phyloP scores from a whole-genome alignment of 495 filamentous ascomycete species.

The Annulohypoxylon maeteangense region DNA sequence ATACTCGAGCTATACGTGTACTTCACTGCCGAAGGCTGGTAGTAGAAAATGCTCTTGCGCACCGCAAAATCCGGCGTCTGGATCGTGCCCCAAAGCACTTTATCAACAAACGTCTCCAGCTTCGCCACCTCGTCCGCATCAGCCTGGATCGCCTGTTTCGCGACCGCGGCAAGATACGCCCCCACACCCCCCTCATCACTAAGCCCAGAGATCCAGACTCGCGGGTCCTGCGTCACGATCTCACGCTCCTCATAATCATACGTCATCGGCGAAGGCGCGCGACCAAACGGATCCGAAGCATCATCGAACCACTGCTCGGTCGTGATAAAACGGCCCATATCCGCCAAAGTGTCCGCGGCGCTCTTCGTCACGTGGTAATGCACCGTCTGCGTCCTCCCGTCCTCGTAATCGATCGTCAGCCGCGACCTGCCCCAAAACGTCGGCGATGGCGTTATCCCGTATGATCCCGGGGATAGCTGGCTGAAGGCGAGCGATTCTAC shows the following conservation, averaged over 20 bases:
- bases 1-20: conserved; percentile 53
- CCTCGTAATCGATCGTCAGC: conserved; percentile 54
- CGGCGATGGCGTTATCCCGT: conserved; percentile 47
- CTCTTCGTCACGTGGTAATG: conserved; percentile 63
- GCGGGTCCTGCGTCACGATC: conserved; percentile 59
- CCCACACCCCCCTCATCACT: conserved; percentile 64
- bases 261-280: conserved; percentile 60
- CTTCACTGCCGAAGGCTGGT: conserved; percentile 51
- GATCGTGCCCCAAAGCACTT: conserved; percentile 56
- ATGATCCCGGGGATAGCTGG: conserved; percentile 22
- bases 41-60: conserved; percentile 63
- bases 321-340: conserved; percentile 52
- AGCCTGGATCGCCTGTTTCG: conserved; percentile 61
- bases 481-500: conserved; percentile 40
- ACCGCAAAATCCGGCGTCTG: conserved; percentile 56
- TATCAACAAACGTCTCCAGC: conserved; percentile 58
- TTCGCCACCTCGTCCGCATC: conserved; percentile 55
- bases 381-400: conserved; percentile 56
- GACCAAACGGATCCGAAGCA: conserved; percentile 59
- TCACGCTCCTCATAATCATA: conserved; percentile 56
- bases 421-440: conserved; percentile 54
- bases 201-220: conserved; percentile 64
- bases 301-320: conserved; percentile 58
- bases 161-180: conserved; percentile 56
- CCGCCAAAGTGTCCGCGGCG: conserved; percentile 48